Evolutionary conservation across 2,329 filamentous ascomycete species (phyloP), one percentile per base, ranked within the genome.

Genomic region (Monosporascus sp.): DNA sequence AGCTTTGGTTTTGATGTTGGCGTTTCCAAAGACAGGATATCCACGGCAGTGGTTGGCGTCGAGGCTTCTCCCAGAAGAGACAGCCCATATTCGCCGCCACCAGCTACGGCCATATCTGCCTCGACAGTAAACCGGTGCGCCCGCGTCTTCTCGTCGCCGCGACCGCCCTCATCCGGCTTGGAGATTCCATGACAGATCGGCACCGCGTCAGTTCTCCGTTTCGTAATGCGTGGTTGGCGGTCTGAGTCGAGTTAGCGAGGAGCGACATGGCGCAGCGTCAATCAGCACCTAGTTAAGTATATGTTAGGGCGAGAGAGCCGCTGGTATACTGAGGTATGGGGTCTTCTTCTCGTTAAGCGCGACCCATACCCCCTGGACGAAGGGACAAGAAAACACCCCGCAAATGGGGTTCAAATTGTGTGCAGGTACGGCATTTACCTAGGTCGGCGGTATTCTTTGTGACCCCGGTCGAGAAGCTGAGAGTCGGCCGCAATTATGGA

Each of bases 261-360:
- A 35, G 31, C 9, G 31, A 5, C 11, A 18, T 43, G 24, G 49
- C 8, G 15, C 27, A 15, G 4, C n/a, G 22, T 11, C n/a, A 20
- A 44, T 49, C 18, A 49, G 38, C 18, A 39, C 11, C 24, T 27
- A 24, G 31, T n/a, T 20, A 22, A 20, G 27, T 31, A 31, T 9
- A 31, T 31, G 5, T 31, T 31, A 35, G 17, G 35, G 36, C 15
- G 17, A 41, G 46, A 5, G 25, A 18, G 60, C 58, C 55, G 58
- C 80, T 76, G 56, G 78, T 75, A 62, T 80, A 80, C 68, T 83
- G 75, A 31, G 9, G 63, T 84, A 84, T 8, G 77, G 79, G 49
- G 83, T 82, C 15, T 73, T 65, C 61, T 85, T 85, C 60, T 83
- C 80, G 64, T 83, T 77, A 8, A 85, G 74, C 2, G 76, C 72